Conservation (phyloP, 106 monocot species). For the Dioscorea alata region DNA sequence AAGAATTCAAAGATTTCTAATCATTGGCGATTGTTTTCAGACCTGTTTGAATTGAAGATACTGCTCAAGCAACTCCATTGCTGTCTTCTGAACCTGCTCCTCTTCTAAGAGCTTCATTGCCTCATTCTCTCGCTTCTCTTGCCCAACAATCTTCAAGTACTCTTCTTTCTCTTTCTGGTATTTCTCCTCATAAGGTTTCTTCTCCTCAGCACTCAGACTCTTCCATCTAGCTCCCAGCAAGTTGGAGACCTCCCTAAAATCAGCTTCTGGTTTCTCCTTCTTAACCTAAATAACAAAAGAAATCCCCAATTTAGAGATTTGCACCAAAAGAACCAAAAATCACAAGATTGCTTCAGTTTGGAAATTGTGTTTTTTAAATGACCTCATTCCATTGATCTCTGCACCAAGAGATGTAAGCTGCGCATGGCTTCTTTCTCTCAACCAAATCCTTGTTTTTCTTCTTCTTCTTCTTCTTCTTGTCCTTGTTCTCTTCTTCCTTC, state of each 20-base stretch:
- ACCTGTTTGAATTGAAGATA: slow-evolving; percentile 82
- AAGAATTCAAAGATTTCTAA: background rate
- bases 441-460: slow-evolving; percentile 34
- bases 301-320: background rate
- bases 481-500: slow-evolving; percentile 50
- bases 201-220: slow-evolving; percentile 60
- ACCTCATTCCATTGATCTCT: slow-evolving; percentile 90
- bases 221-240: slow-evolving; percentile 77
- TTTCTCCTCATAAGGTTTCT: slow-evolving; percentile 78
- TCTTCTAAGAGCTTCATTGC: slow-evolving; percentile 90
- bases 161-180: slow-evolving; percentile 78
- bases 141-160: slow-evolving; percentile 58
- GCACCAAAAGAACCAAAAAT: too few species aligned
- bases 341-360: background rate
- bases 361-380: background rate
- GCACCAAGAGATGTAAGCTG: slow-evolving; percentile 66
- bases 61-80: slow-evolving; percentile 81
- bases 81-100: slow-evolving; percentile 78
- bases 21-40: background rate
- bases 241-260: slow-evolving; percentile 70
- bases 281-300: slow-evolving; percentile 27
- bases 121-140: slow-evolving; percentile 87
- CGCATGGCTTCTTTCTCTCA: slow-evolving; percentile 63
- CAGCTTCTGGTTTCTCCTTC: slow-evolving; percentile 58
- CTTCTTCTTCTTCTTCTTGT: slow-evolving; percentile 26